Evolutionary conservation across 1,284 basidiomycete genomes (phyloP), one percentile per base, ranked within the genome.

Genomic region (Rugosomyces carneus): DNA sequence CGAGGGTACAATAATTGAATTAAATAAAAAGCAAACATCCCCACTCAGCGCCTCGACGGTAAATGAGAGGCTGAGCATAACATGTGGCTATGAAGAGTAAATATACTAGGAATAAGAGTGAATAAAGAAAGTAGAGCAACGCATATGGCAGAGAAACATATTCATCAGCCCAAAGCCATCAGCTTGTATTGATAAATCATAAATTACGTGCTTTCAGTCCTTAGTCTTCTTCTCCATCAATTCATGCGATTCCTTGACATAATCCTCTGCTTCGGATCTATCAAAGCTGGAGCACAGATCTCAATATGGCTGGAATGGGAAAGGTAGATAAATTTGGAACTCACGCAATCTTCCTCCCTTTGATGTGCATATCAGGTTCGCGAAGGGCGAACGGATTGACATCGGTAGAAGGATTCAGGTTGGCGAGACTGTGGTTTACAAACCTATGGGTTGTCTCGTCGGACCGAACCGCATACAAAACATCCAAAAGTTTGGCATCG

Each of bases 391-490:
- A 95, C 0, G 93, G 93, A 61, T 94, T 96, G 53, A 92, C 80
- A 62, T 96, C 93, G 34, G 75, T 79, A 36, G 74, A 65, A 23
- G 75, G 72, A 53, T 91, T 71, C 40, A 97, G 72, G 64, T 92
- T 93, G 8, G 92, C 93, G 18, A 96, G 71, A 49, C 86, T 90
- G 67, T 96, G 93, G 65, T 96, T 94, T 52, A 93, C 90, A 58
- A 92, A 95, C 47, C 93, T 76, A 60, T 97, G 93, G 0, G 89
- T 92, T 1, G 86, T 82, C 63, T 98, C 95, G 64, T 99, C 95
- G 10, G 91, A 92, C 80, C 57, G 78, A 15, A 99, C 89, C 11
- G 90, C 92, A 56, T 89, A 86, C 47, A 97, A 73, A 39, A 97
- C 87, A 58, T 97, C 94, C 19, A 90, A 70, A 50, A 97, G 68